phyloP scores from a whole-genome alignment of 495 filamentous ascomycete species.

The Echria macrotheca region DNA sequence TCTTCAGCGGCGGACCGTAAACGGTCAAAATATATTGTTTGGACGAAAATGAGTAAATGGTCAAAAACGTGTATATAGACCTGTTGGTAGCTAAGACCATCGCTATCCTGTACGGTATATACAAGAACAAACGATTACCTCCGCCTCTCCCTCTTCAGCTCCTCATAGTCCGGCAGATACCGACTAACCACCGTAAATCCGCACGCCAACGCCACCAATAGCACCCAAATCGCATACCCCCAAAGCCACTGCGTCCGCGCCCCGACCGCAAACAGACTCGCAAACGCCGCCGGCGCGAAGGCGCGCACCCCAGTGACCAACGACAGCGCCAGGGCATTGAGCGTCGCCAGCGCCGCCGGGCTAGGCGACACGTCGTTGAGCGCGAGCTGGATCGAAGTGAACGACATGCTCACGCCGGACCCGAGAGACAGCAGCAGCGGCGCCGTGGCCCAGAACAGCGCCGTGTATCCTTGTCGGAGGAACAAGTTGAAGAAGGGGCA shows the following conservation, averaged over 20 bases:
- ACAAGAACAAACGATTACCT: no score
- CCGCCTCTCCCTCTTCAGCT: conserved; percentile 29
- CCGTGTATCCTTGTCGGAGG: conserved; percentile 31
- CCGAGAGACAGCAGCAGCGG: conserved; percentile 39
- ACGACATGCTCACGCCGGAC: conserved; percentile 61
- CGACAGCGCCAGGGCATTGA: conserved; percentile 61
- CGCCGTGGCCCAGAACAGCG: conserved; percentile 51
- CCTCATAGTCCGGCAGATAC: conserved; percentile 46
- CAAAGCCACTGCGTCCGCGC: conserved; percentile 48
- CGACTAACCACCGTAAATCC: conserved; percentile 39
- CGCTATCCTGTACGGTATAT: no score
- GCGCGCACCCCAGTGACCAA: conserved; percentile 47
- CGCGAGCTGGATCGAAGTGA: conserved; percentile 61
- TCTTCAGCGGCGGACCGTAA: no score
- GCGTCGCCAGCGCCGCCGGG: conserved; percentile 51
- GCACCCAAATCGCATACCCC: conserved; percentile 63
- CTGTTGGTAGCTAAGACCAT: not conserved
- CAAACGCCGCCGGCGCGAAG: conserved; percentile 55
- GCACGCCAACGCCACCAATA: conserved; percentile 45
- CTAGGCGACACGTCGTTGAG: conserved; percentile 64
- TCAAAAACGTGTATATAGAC: no score
- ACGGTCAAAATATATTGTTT: no score
- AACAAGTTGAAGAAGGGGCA: conserved; percentile 50
- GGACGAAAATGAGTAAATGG: no score
- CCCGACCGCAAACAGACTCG: conserved; percentile 57